These are phyloP conservation scores for Silybum marianum DNA, from an alignment of 129 eudicot genomes.

Conservation along the genomic window DNA sequence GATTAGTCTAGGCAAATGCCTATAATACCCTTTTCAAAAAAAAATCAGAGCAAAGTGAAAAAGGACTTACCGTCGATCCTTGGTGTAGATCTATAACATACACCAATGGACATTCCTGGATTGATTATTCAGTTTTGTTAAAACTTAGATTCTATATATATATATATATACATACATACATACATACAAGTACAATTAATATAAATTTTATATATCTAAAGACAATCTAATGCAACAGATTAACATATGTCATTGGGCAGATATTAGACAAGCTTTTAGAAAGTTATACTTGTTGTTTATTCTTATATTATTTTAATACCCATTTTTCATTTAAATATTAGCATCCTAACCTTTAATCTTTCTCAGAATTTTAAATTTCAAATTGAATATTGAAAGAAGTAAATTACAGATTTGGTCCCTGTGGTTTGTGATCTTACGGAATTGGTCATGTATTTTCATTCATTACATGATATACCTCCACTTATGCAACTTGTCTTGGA, in stretches of 20 bases:
- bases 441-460: not conserved
- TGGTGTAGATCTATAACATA: too few relatives aligned
- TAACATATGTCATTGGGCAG: not conserved
- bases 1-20: too few relatives aligned
- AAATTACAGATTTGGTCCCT: not conserved
- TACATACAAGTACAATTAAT: too few relatives aligned
- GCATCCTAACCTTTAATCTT: not conserved
- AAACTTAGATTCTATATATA: too few relatives aligned
- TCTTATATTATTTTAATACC: conserved; percentile 18
- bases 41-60: too few relatives aligned
- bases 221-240: not conserved
- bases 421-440: not conserved
- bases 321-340: not conserved
- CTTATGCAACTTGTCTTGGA: not conserved
- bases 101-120: too few relatives aligned
- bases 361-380: not conserved
- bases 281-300: not conserved
- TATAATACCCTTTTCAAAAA: too few relatives aligned
- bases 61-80: too few relatives aligned
- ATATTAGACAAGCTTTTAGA: not conserved
- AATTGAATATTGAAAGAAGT: not conserved
- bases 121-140: too few relatives aligned
- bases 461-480: not conserved
- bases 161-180: too few relatives aligned
- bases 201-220: not conserved